Percentiles rank a stretch among this genome's conserved stretches.
phyloP scores from a whole-genome alignment of 805 yeast genomes.

The Starmerella kuoi region DNA sequence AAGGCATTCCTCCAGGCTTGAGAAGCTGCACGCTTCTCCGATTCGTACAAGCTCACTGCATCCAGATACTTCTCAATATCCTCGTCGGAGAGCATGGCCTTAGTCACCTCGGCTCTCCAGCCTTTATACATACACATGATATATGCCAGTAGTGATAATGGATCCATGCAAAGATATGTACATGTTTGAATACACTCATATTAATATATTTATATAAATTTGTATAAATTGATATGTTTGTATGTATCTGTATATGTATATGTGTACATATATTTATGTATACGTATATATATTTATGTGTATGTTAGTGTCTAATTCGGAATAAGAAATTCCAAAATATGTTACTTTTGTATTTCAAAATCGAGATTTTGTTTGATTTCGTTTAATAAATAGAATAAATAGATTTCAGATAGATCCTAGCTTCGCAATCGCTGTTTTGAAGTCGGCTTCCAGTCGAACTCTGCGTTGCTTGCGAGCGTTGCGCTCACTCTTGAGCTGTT shows the following conservation, averaged over 20 bases:
- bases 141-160: background rate
- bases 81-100: constrained; percentile 9
- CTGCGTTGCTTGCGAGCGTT: constrained; percentile 12
- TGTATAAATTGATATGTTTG: background rate
- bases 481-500: constrained; percentile 10
- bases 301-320: too few relatives aligned
- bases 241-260: background rate
- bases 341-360: too few relatives aligned
- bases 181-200: background rate
- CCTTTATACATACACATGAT: background rate
- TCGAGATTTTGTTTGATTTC: too few relatives aligned
- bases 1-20: constrained; percentile 17
- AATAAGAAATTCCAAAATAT: too few relatives aligned
- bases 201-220: too few relatives aligned
- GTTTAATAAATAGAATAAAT: too few relatives aligned
- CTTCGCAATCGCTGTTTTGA: constrained; percentile 10
- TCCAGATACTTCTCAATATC: constrained; percentile 15
- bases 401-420: too few relatives aligned
- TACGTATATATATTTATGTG: background rate
- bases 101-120: background rate
- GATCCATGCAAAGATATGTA: background rate
- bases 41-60: constrained; percentile 12
- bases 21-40: constrained; percentile 6
- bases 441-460: constrained; percentile 14
- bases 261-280: background rate